These are phyloP conservation scores for Nelumbo lutea DNA, from an alignment of 164 flowering plant species.

Conservation along the genomic window DNA sequence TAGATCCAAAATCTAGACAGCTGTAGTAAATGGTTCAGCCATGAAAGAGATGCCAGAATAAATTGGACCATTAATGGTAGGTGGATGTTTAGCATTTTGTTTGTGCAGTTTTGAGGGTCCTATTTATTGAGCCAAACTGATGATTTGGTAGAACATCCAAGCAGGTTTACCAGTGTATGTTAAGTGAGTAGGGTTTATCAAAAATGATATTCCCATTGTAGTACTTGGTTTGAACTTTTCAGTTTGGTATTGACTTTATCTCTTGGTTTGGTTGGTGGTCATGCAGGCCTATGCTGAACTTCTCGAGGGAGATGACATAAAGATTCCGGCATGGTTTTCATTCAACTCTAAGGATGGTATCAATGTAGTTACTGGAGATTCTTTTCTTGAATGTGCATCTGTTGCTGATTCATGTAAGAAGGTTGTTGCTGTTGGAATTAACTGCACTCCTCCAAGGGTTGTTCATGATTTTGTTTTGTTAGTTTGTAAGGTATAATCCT, in stretches of 20 bases:
- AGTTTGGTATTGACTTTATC: not conserved
- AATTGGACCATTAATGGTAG: no score
- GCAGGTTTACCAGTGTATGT: not conserved
- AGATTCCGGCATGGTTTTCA: constrained; percentile 83
- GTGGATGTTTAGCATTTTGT: not conserved
- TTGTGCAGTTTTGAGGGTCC: not conserved
- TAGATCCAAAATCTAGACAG: not conserved
- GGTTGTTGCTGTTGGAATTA: constrained; percentile 82
- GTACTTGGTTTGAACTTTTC: not conserved
- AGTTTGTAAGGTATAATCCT: constrained; percentile 44
- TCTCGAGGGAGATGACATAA: constrained; percentile 59
- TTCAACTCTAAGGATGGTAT: constrained; percentile 74
- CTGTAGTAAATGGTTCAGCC: not conserved
- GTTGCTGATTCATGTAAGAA: constrained; percentile 64
- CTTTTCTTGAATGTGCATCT: constrained; percentile 60
- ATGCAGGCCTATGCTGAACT: constrained; percentile 78
- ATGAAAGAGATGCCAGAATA: no score
- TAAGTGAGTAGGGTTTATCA: not conserved
- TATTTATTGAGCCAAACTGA: not conserved
- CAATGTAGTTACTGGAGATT: constrained; percentile 78
- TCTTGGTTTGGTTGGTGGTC: not conserved
- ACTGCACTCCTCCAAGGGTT: constrained; percentile 85
- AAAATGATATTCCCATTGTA: not conserved
- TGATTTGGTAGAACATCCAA: not conserved
- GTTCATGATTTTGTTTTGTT: constrained; percentile 56